These are phyloP conservation scores for Ajuga reptans DNA, from an alignment of 305 asterid species.

Conservation along the genomic window DNA sequence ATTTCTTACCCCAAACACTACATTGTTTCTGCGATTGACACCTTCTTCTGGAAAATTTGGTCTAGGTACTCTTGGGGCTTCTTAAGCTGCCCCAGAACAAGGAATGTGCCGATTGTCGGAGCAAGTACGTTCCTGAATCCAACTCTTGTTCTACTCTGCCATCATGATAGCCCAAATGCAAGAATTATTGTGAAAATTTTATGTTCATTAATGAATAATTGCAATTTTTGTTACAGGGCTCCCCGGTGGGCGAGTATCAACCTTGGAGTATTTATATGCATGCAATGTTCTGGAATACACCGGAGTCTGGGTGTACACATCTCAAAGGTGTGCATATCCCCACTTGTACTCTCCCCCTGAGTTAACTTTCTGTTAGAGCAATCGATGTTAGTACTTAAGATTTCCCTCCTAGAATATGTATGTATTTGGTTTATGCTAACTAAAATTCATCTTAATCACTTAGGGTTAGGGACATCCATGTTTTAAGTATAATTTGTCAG, in stretches of 20 bases:
- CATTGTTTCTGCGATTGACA: constrained; percentile 8
- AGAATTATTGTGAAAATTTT: not conserved
- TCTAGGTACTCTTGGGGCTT: constrained; percentile 67
- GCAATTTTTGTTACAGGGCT: constrained; percentile 43
- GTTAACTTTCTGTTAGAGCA: not conserved
- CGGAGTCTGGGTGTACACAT: constrained; percentile 92
- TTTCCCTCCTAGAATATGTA: not conserved
- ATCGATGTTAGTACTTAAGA: not conserved
- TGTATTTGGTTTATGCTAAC: not conserved
- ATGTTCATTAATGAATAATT: not conserved
- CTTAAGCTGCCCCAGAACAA: constrained; percentile 73
- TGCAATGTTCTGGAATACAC: constrained; percentile 91
- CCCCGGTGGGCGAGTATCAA: constrained; percentile 96
- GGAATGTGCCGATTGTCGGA: constrained; percentile 87
- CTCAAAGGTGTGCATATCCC: constrained; percentile 54
- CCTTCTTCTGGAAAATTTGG: not conserved
- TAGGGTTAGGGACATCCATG: not conserved
- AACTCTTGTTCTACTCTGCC: not conserved
- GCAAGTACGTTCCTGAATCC: constrained; percentile 45
- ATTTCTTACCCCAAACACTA: not conserved
- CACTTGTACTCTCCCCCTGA: not conserved
- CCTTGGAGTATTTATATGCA: constrained; percentile 85
- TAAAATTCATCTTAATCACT: not conserved
- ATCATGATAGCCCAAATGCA: not conserved
- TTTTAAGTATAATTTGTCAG: not conserved